phyloP scores from a whole-genome alignment of 2,329 filamentous ascomycete species.

The Samsoniella hepiali region DNA sequence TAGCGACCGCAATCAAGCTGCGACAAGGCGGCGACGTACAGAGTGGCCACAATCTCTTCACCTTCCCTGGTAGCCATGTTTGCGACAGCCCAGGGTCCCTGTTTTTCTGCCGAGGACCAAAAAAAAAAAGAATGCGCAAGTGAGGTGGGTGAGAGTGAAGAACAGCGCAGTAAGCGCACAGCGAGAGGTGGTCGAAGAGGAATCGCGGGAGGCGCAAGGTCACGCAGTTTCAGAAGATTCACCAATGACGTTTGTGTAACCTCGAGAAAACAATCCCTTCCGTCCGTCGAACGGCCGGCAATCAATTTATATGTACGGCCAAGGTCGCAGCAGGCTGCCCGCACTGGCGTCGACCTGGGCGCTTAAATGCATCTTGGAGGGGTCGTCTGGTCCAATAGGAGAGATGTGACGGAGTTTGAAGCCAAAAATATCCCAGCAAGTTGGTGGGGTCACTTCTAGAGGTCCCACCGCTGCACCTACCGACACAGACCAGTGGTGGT shows the following conservation, averaged over 20 bases:
- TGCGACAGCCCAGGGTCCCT: neutral
- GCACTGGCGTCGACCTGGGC: conserved; percentile 28
- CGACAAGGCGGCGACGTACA: conserved; percentile 37
- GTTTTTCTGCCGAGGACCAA: neutral
- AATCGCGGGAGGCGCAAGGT: neutral
- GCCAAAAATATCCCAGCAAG: neutral
- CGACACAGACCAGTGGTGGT: too few relatives aligned
- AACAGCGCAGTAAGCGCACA: neutral
- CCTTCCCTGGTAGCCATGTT: conserved; percentile 46
- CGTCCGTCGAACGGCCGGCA: conserved; percentile 23
- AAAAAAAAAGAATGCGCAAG: neutral
- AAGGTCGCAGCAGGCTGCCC: conserved; percentile 8
- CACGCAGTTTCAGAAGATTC: neutral
- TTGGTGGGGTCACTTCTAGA: neutral
- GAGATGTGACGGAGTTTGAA: neutral
- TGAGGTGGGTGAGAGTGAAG: neutral
- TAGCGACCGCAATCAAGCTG: neutral
- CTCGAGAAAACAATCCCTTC: neutral
- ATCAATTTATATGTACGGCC: conserved; percentile 3
- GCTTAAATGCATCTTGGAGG: conserved; percentile 27
- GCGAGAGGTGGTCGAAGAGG: neutral
- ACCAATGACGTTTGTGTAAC: neutral
- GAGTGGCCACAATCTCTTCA: conserved; percentile 50
- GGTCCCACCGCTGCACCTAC: neutral
- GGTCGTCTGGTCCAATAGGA: conserved; percentile 21